phyloP scores from a whole-genome alignment of 2,329 filamentous ascomycete genomes.

The Aaosphaeria arxii region DNA sequence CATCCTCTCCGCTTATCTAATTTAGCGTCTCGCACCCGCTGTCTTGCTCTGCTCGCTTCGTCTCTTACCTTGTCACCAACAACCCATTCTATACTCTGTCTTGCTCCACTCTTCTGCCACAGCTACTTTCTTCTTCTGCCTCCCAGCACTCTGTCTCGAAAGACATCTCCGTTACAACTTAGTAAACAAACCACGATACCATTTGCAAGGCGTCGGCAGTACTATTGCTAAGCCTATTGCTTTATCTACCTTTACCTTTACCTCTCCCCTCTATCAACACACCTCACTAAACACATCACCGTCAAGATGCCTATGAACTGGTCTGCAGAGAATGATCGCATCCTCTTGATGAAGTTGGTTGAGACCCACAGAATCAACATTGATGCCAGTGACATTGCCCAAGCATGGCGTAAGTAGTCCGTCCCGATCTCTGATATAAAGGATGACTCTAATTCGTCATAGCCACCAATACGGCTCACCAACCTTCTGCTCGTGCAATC shows the following conservation, averaged over 20 bases:
- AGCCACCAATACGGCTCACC: neutral
- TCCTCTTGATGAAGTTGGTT: conserved; percentile 15
- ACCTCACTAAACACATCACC: neutral
- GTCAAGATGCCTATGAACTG: conserved; percentile 9
- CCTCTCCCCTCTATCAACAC: neutral
- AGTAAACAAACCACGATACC: too few relatives aligned
- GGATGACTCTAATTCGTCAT: neutral
- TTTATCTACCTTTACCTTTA: neutral
- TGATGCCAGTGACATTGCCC: conserved; percentile 8
- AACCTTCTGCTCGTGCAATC: conserved; percentile 12
- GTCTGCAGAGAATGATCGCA: conserved; percentile 16
- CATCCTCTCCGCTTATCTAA: too few relatives aligned
- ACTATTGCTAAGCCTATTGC: too few relatives aligned
- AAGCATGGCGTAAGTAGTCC: conserved; percentile 18
- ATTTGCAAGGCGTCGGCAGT: too few relatives aligned
- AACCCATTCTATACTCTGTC: too few relatives aligned
- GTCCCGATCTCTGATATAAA: neutral
- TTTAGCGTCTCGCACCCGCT: too few relatives aligned
- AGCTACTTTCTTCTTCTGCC: too few relatives aligned
- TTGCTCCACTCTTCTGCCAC: too few relatives aligned
- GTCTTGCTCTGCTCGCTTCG: too few relatives aligned
- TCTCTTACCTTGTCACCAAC: too few relatives aligned
- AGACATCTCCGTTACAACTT: too few relatives aligned
- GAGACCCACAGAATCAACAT: conserved; percentile 14
- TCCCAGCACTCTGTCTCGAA: too few relatives aligned